Conservation (phyloP, 2,329 filamentous ascomycete species). For the Ampelomyces quisqualis region DNA sequence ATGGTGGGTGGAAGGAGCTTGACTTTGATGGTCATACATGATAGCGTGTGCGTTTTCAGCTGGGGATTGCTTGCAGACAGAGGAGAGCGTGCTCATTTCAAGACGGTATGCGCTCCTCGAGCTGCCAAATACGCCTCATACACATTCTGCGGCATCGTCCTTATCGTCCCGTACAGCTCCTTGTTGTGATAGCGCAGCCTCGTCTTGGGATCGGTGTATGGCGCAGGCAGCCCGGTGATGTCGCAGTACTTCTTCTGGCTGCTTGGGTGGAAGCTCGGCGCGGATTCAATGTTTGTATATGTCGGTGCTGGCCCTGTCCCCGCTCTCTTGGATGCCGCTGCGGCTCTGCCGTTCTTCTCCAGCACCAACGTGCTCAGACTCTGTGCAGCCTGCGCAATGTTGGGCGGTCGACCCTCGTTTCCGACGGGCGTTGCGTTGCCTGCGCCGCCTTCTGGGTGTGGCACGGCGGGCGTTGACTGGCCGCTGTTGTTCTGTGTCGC, state of each 20-base stretch:
- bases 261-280: slow-evolving; percentile 75
- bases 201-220: slow-evolving; percentile 94
- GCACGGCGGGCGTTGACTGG: slow-evolving; percentile 62
- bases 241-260: slow-evolving; percentile 92
- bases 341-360: slow-evolving; percentile 66
- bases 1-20: slow-evolving; percentile 88
- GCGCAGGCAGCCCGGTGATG: slow-evolving; percentile 86
- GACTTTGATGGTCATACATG: slow-evolving; percentile 93
- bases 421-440: slow-evolving; percentile 56
- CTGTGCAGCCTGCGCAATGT: slow-evolving; percentile 85
- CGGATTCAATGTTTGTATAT: slow-evolving; percentile 95
- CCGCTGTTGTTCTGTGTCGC: slow-evolving; percentile 83
- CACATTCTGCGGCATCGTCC: slow-evolving; percentile 75
- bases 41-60: too few relatives aligned
- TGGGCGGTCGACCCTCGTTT: slow-evolving; percentile 60
- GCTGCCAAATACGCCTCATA: slow-evolving; percentile 88
- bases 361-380: slow-evolving; percentile 84
- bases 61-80: too few relatives aligned
- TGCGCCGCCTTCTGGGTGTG: slow-evolving; percentile 34
- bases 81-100: slow-evolving; percentile 78
- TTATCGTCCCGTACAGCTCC: slow-evolving; percentile 84
- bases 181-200: slow-evolving; percentile 88
- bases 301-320: slow-evolving; percentile 67
- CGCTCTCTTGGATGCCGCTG: slow-evolving; percentile 21
- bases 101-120: slow-evolving; percentile 85